Evolutionary conservation across 768 basidiomycete genomes (phyloP).

Genomic region (Asterophora parasitica): DNA sequence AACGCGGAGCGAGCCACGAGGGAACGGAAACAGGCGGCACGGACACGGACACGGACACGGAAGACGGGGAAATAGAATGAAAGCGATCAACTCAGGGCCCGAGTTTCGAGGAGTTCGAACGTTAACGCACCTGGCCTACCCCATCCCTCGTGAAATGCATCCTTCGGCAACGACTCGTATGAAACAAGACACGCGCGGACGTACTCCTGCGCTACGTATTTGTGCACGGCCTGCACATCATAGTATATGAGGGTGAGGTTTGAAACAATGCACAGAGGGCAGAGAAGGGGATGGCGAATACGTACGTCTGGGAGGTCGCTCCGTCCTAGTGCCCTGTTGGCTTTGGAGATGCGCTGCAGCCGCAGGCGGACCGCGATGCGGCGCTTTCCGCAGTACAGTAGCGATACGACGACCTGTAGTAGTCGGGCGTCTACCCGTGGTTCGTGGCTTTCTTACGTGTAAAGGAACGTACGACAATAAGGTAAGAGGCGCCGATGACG

Average conservation of each 20-base stretch:
- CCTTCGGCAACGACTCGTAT: conserved; percentile 66
- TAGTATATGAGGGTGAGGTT: background rate
- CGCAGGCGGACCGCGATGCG: conserved; percentile 60
- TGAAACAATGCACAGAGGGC: background rate
- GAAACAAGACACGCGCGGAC: conserved; percentile 68
- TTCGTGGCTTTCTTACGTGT: background rate
- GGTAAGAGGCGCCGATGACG: conserved; percentile 67
- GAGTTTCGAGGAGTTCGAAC: background rate
- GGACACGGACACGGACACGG: too few relatives aligned
- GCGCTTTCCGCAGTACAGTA: conserved; percentile 63
- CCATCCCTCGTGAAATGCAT: conserved; percentile 68
- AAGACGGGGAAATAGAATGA: background rate
- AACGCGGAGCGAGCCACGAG: background rate
- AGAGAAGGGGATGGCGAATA: too few relatives aligned
- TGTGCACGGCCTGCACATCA: conserved; percentile 52
- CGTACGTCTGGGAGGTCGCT: conserved; percentile 60
- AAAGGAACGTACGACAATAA: conserved; percentile 49
- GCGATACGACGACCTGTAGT: conserved; percentile 51
- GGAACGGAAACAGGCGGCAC: too few relatives aligned
- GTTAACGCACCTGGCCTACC: conserved; percentile 54
- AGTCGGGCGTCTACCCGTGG: background rate
- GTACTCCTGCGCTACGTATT: conserved; percentile 70
- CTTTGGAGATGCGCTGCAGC: conserved; percentile 64
- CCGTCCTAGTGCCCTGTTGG: conserved; percentile 44
- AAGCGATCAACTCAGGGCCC: background rate